Evolutionary conservation across 441 rosid species (phyloP), one percentile per base, ranked within the genome.

Genomic region (Omphalea diandra): DNA sequence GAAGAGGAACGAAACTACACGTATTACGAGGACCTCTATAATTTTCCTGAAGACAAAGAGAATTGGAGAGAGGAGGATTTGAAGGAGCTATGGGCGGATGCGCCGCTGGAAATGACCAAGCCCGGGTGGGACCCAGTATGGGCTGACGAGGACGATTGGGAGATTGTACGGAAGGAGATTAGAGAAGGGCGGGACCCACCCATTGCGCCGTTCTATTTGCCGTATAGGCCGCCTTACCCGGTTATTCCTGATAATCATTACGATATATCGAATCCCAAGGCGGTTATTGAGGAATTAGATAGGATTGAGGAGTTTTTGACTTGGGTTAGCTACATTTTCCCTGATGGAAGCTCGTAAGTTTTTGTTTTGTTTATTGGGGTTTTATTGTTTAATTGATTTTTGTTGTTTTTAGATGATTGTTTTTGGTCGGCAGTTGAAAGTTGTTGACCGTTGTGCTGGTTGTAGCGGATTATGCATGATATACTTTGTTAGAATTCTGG

Each of bases 261-360:
- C 41, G 94, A 90, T 69, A 83, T 90, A 20, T 72, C 81, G 26
- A 85, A 29, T 72, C 82, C 98, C 5, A 87, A 89, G 70, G 88
- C 73, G 22, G 95, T 87, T 36, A 73, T 93, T 63, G 98, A 93
- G 75, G 98, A 93, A 73, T 76, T 93, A 78, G 97, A 93, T 82
- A 81, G 97, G 80, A 86, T 89, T 75, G 97, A 93, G 77, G 97
- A 90, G 87, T 89, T 90, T 54, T 86, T 93, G 67, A 81, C 72
- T 36, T 90, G 97, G 94, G 94, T 84, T 76, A 93, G 98, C 97
- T 93, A 83, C 87, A 85, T 93, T 83, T 93, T 93, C 80, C 79
- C 83, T 10, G 94, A 93, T 68, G 94, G 91, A 8, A 93, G 94
- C 91, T 69, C 93, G 97, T 88, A 87, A 55, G 88, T 74, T 22